Evolutionary conservation across 176 grass and related monocot genomes (phyloP).

Genomic region (Ensete ventricosum): DNA sequence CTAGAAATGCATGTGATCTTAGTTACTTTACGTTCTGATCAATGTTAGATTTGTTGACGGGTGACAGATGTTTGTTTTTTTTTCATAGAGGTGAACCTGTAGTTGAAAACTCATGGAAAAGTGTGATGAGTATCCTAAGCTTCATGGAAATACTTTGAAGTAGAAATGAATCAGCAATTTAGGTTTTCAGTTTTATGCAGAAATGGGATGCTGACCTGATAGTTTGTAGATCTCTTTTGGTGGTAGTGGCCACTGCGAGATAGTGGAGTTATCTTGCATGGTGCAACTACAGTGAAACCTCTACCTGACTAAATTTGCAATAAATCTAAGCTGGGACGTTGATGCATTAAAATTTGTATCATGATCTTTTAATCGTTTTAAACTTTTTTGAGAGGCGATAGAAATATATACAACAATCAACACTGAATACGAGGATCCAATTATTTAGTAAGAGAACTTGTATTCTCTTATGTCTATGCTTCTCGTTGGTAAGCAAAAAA

Average conservation of each 20-base stretch:
- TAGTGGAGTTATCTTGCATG: not conserved
- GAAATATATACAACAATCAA: not conserved
- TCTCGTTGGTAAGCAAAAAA: not conserved
- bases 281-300: not conserved
- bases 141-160: not conserved
- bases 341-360: not conserved
- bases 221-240: not conserved
- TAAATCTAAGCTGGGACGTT: not conserved
- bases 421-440: not conserved
- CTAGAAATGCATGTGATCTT: not conserved
- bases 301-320: not conserved
- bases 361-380: not conserved
- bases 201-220: not conserved
- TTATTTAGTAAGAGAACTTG: not conserved
- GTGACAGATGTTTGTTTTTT: not conserved
- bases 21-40: not conserved
- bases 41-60: no score
- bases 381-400: not conserved
- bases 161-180: not conserved
- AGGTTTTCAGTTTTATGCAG: not conserved
- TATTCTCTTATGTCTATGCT: not conserved
- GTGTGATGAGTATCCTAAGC: not conserved
- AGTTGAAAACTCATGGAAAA: not conserved
- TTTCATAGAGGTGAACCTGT: not conserved
- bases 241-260: not conserved